Base-by-base conservation (phyloP, 2,329 filamentous ascomycete species). In the Trichoderma sp. region DNA sequence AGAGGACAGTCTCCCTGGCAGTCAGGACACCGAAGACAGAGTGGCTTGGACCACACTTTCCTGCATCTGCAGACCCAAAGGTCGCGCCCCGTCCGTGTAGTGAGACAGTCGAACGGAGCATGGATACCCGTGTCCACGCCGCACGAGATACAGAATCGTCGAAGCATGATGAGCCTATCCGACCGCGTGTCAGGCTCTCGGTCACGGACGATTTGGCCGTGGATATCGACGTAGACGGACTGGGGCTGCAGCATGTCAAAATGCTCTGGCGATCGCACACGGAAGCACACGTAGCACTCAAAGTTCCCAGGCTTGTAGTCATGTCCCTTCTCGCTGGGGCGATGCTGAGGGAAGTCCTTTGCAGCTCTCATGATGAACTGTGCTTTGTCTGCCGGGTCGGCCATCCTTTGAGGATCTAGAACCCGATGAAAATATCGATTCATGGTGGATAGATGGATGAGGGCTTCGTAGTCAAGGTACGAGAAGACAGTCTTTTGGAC, bases 281-380 rank as follows among this genome's bases (percentile, higher is more conserved):
- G 77, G 70, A 79, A 82, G 74, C 81, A 82, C 31, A 81, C 74
- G 72, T 82, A 82, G 72, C 80, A 82, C 70, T 81, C 81, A 56
- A 80, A 79, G 72, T 82, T 82, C 19, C 81, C 80, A 0, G 80
- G 80, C 62, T 77, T 75, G 70, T 80, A 78, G 57, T 79, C 76
- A 59, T 76, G 76, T 10, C 77, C 77, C 70, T 77, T 80, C 58
- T 80, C 78, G 70, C 75, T 78, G 5, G 80, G 78, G 24, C 80
- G 78, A 71, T 82, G 81, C 33, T 81, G 79, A 1, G 77, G 73
- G 68, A 82, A 82, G 74, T 80, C 77, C 53, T 80, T 81, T 68
- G 79, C 80, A 2, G 81, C 81, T 37, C 76, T 76, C 79, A 82
- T 81, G 72, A 82, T 77, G 58, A 82, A 82, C 56, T 79, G 72